phyloP scores from a whole-genome alignment of 257 asterid genomes.

The Henckelia pumila region DNA sequence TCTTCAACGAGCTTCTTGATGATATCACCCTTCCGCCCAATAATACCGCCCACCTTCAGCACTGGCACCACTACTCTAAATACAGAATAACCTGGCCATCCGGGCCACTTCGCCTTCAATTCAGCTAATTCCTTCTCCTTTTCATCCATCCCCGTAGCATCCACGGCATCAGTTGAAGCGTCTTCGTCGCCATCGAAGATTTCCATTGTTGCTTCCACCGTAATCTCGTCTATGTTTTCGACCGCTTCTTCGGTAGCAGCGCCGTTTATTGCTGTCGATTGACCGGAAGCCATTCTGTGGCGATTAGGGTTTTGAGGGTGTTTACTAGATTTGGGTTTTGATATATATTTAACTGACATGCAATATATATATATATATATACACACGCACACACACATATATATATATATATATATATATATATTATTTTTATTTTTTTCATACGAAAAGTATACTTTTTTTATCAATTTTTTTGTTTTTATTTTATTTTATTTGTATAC shows the following conservation, averaged over 20 bases:
- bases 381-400: no score
- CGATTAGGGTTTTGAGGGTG: not conserved
- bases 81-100: conserved; percentile 86
- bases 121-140: conserved; percentile 31
- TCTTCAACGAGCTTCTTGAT: conserved; percentile 84
- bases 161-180: conserved; percentile 1
- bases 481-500: no score
- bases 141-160: conserved; percentile 12
- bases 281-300: not conserved
- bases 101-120: conserved; percentile 67
- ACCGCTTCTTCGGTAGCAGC: not conserved
- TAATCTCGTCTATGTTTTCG: not conserved
- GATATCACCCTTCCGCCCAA: conserved; percentile 86
- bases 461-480: no score
- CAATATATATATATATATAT: not conserved
- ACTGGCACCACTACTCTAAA: conserved; percentile 68
- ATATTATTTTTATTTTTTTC: no score
- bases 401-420: no score
- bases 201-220: not conserved
- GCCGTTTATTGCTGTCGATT: not conserved
- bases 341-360: not conserved
- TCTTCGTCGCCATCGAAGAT: conserved; percentile 20
- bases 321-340: not conserved
- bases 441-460: no score
- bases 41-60: conserved; percentile 77